Conservation (phyloP, 768 basidiomycete species). For the Macrolepiota albuminosa region DNA sequence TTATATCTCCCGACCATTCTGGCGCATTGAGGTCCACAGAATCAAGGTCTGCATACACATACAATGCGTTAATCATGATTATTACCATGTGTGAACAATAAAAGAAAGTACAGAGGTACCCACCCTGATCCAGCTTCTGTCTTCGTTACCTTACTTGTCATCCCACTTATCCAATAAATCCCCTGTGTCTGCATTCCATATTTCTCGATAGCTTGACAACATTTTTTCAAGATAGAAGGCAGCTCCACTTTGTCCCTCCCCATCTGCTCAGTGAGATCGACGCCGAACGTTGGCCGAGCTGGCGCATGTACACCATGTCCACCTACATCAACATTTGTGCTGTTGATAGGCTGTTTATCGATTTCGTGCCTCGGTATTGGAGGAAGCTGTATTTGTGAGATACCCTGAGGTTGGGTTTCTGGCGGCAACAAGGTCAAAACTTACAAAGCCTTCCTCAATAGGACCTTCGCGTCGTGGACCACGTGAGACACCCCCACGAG, state of each 20-base stretch:
- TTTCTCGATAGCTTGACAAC: constrained; percentile 88
- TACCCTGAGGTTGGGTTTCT: constrained; percentile 1
- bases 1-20: constrained; percentile 94
- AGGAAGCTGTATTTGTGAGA: constrained; percentile 43
- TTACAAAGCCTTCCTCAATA: constrained; percentile 87
- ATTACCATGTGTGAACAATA: background rate
- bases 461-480: constrained; percentile 90
- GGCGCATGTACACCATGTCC: constrained; percentile 59
- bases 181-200: constrained; percentile 82
- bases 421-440: constrained; percentile 27
- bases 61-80: background rate
- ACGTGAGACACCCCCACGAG: constrained; percentile 59
- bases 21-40: constrained; percentile 80
- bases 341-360: constrained; percentile 20
- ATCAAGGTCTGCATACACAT: constrained; percentile 60
- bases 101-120: constrained; percentile 5
- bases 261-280: constrained; percentile 93
- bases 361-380: constrained; percentile 46
- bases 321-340: constrained; percentile 28
- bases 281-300: constrained; percentile 75
- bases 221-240: constrained; percentile 82
- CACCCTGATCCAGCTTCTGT: constrained; percentile 82
- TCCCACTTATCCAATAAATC: constrained; percentile 92
- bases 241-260: constrained; percentile 86
- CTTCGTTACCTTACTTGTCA: constrained; percentile 77